These are phyloP conservation scores for Gossypium anomalum DNA, from an alignment of 345 rosid genomes.

Conservation along the genomic window DNA sequence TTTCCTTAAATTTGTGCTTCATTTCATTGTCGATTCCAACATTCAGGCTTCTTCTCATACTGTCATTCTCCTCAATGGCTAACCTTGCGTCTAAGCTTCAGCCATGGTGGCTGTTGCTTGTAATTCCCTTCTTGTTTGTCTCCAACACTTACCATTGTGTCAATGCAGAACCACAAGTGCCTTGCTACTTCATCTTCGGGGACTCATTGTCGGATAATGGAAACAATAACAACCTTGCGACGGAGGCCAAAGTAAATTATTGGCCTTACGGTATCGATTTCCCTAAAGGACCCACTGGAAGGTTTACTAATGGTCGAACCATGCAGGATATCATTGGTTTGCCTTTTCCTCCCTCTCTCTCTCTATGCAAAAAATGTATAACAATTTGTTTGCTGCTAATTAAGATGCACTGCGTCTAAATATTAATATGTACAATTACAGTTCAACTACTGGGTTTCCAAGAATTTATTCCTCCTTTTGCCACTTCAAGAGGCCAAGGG, in stretches of 20 bases:
- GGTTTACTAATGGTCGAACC: constrained; percentile 57
- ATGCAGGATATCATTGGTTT: constrained; percentile 50
- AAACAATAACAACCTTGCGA: constrained; percentile 49
- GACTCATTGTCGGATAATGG: constrained; percentile 61
- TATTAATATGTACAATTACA: constrained; percentile 13
- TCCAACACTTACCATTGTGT: background rate
- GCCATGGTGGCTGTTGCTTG: constrained; percentile 2
- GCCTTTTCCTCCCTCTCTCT: constrained; percentile 5
- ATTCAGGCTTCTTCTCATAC: background rate
- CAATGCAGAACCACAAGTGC: constrained; percentile 26
- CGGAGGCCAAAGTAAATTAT: constrained; percentile 48
- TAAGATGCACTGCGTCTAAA: background rate
- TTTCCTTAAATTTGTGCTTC: background rate
- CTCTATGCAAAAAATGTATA: background rate
- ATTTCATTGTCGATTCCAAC: background rate
- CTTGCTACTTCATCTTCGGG: constrained; percentile 66
- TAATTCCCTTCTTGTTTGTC: background rate
- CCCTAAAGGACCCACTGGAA: constrained; percentile 53
- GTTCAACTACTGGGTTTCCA: constrained; percentile 42
- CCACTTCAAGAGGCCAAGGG: constrained; percentile 23
- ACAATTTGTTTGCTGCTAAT: background rate
- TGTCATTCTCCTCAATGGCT: background rate
- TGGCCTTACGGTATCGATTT: constrained; percentile 61
- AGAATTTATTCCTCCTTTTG: constrained; percentile 38
- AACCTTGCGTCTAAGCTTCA: background rate